Conservation (phyloP, 306 rosid species). For the Corylus avellana region DNA sequence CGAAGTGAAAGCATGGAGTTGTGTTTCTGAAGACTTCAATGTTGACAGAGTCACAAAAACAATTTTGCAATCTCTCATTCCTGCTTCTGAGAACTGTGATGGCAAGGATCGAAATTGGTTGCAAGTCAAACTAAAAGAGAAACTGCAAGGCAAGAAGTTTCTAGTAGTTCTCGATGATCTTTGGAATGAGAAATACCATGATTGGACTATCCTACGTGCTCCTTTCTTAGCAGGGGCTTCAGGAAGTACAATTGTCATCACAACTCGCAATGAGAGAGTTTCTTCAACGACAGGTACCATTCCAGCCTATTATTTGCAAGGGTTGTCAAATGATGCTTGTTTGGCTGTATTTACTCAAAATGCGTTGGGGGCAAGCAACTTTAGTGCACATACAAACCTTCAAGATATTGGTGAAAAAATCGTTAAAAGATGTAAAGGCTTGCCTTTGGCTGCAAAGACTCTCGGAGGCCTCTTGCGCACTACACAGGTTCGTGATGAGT, state of each 20-base stretch:
- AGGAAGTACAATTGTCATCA: conserved; percentile 17
- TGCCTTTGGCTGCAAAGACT: background rate
- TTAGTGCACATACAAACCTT: background rate
- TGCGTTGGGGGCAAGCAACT: background rate
- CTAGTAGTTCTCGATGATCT: background rate
- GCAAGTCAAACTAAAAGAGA: background rate
- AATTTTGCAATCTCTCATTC: too few species aligned
- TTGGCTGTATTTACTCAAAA: conserved; percentile 13
- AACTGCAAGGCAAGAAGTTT: background rate
- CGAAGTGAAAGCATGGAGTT: too few species aligned
- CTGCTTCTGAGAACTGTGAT: background rate
- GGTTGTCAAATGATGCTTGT: conserved; percentile 2
- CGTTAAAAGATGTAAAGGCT: conserved; percentile 8
- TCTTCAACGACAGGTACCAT: background rate
- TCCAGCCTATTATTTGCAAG: background rate
- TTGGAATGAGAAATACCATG: background rate
- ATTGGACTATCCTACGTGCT: background rate
- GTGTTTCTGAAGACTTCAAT: too few species aligned
- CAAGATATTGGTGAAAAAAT: background rate
- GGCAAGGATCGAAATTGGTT: background rate
- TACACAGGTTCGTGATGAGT: too few species aligned
- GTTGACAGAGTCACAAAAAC: too few species aligned
- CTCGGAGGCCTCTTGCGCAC: too few species aligned
- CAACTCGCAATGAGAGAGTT: conserved; percentile 17
- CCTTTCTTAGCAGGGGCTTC: background rate